Base-by-base conservation (phyloP, 2,329 filamentous ascomycete genomes). In the Cryphonectria parasitica region DNA sequence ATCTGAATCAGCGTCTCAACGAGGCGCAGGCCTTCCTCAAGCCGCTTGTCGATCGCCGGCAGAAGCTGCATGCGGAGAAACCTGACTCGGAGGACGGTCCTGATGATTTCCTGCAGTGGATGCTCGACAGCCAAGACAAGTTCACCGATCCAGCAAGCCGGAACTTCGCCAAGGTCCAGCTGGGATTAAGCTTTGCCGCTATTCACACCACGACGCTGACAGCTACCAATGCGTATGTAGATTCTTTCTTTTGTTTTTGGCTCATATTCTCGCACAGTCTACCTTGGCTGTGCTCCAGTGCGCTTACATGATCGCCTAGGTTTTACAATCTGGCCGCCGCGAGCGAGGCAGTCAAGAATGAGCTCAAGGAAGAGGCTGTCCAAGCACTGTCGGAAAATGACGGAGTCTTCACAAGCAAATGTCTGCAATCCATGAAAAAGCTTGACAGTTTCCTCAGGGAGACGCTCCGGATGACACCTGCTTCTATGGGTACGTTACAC, bases 311-410 rank as follows among this genome's bases (percentile, higher is more conserved):
- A 66, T 28, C 22, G 3, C 31, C n/a, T 36, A 82, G 82, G 4
- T 80, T 90, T 60, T 88, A 85, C 74, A 85, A 88, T 68, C 76
- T 90, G 3, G 83, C 83, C 0, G 80, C 83, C 5, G 77, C 80
- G 71, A 86, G 85, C 0, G 83, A 88, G 25, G 25, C 62, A 43
- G 80, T 85, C 73, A 77, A 86, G 39, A 78, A 84, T 10, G 81
- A 83, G 15, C 77, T 89, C 1, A 83, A 87, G 0, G 80, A 86
- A n/a, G 87, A 90, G 74, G 83, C 85, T 8, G 74, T 78, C 2
- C 74, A 79, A 1, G 81, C 80, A 0, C 75, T 85, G 0, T 75
- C 75, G 0, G 77, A 77, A 15, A 76, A 79, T n/a, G 76, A 77
- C 36, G 41, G 64, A 15, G 69, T 73, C 25, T 76, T 78, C 60